phyloP scores from a whole-genome alignment of 306 rosid genomes.

The Castanopsis chinensis region DNA sequence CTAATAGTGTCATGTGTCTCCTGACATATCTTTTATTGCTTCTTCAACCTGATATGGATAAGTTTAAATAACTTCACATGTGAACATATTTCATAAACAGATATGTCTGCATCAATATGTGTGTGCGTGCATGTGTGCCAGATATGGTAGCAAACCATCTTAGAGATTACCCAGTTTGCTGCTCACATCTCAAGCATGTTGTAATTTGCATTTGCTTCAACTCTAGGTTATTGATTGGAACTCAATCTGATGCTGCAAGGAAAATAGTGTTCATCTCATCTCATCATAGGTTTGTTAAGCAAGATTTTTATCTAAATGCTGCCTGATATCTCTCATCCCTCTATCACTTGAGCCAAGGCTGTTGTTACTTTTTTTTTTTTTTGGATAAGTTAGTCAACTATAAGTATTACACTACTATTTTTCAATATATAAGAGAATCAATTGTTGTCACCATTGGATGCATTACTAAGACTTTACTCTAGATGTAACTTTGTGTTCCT shows the following conservation, averaged over 20 bases:
- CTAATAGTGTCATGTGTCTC: background rate
- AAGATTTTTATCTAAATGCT: too few relatives aligned
- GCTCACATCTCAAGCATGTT: background rate
- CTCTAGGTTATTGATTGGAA: constrained; percentile 75
- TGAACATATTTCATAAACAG: background rate
- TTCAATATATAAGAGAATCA: too few relatives aligned
- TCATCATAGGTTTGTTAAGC: constrained; percentile 9
- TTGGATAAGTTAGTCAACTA: too few relatives aligned
- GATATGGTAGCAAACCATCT: background rate
- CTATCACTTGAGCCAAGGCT: too few relatives aligned
- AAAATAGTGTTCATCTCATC: constrained; percentile 71
- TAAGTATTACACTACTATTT: too few relatives aligned
- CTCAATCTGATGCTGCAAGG: constrained; percentile 42
- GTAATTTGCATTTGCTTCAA: constrained; percentile 15
- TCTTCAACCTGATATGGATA: background rate
- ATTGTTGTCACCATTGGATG: too few relatives aligned
- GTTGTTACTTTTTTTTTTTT: too few relatives aligned
- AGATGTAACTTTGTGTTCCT: too few relatives aligned
- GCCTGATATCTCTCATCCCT: too few relatives aligned
- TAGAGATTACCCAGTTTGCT: background rate
- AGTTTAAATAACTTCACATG: background rate
- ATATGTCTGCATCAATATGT: background rate
- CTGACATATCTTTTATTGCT: background rate
- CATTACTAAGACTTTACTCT: too few relatives aligned
- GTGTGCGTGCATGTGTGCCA: background rate